Percentiles rank a stretch among this genome's conserved stretches.
Evolutionary conservation across 2,329 filamentous ascomycete species (phyloP).

Genomic region (Fusarium oxysporum): DNA sequence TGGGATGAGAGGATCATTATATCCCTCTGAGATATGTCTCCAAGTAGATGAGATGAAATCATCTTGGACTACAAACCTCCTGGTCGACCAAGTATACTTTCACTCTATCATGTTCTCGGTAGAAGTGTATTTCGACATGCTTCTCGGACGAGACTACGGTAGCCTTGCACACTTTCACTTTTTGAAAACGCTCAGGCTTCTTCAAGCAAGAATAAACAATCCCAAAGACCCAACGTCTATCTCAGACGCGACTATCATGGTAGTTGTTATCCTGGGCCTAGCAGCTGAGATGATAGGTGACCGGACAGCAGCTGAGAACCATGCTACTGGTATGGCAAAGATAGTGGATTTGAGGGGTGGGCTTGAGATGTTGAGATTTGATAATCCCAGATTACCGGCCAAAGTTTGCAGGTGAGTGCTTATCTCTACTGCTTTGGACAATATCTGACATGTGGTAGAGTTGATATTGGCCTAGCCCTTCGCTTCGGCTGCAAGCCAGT

Average conservation of each 20-base stretch:
- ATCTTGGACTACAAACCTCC: constrained; percentile 30
- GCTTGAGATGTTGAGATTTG: constrained; percentile 24
- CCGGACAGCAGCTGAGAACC: constrained; percentile 15
- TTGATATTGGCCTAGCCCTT: constrained; percentile 29
- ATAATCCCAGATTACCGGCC: constrained; percentile 31
- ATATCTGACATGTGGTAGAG: background rate
- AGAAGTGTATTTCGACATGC: constrained; percentile 25
- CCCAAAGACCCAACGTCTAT: background rate
- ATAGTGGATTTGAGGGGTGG: constrained; percentile 37
- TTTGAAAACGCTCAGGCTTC: constrained; percentile 32
- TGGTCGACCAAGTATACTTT: constrained; percentile 33
- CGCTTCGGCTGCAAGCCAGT: constrained; percentile 24
- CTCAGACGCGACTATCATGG: constrained; percentile 39
- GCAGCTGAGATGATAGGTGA: constrained; percentile 33
- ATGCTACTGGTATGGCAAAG: constrained; percentile 26
- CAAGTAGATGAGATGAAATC: constrained; percentile 24
- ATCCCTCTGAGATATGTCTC: constrained; percentile 35
- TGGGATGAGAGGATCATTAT: constrained; percentile 26
- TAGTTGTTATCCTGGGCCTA: constrained; percentile 19
- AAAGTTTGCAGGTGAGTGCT: constrained; percentile 37
- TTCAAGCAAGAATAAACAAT: constrained; percentile 22
- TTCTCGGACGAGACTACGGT: background rate
- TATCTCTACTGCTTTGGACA: fast-evolving
- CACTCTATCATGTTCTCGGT: constrained; percentile 29
- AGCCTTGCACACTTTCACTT: constrained; percentile 31